Conservation (phyloP, 768 basidiomycete species). For the Mycena amicta region DNA sequence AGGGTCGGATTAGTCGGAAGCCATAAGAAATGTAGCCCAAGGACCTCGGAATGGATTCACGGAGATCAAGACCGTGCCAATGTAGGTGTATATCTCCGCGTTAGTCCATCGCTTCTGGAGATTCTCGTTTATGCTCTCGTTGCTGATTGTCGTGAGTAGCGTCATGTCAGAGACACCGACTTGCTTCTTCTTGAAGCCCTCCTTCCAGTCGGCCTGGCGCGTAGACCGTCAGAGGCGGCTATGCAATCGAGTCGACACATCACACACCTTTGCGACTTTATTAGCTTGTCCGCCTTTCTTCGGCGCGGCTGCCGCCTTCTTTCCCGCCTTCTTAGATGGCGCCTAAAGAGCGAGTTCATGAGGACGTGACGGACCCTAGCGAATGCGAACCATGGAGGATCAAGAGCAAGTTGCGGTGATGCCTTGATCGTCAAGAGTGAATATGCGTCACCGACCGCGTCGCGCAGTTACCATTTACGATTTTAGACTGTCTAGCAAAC, state of each 20-base stretch:
- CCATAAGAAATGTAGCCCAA: conserved; percentile 6
- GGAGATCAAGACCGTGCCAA: conserved; percentile 98
- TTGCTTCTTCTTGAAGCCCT: conserved; percentile 99
- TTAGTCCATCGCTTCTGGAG: conserved; percentile 95
- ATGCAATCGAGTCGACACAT: not conserved
- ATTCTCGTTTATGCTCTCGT: conserved; percentile 97
- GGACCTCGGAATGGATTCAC: conserved; percentile 96
- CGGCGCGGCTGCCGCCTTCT: conserved; percentile 67
- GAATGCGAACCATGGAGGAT: conserved; percentile 13
- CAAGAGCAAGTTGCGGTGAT: conserved; percentile 3
- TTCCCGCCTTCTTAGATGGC: conserved; percentile 87
- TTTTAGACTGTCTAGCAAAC: conserved; percentile 24
- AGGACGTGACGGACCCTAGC: conserved; percentile 6
- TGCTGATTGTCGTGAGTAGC: conserved; percentile 91
- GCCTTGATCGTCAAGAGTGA: not conserved
- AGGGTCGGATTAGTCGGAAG: conserved; percentile 10
- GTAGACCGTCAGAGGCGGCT: conserved; percentile 14
- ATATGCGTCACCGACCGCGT: not conserved
- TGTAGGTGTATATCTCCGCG: conserved; percentile 98
- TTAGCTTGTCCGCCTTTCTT: conserved; percentile 58
- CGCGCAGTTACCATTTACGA: conserved; percentile 1
- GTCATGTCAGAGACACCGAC: conserved; percentile 99
- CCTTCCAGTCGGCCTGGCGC: conserved; percentile 95
- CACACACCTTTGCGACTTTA: conserved; percentile 77
- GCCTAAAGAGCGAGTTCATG: conserved; percentile 49